A percentile compares a stretch with the other conserved stretches of the same genome.
phyloP scores from a whole-genome alignment of 371 early-diverging fungal species.

The Circinella umbellata region DNA sequence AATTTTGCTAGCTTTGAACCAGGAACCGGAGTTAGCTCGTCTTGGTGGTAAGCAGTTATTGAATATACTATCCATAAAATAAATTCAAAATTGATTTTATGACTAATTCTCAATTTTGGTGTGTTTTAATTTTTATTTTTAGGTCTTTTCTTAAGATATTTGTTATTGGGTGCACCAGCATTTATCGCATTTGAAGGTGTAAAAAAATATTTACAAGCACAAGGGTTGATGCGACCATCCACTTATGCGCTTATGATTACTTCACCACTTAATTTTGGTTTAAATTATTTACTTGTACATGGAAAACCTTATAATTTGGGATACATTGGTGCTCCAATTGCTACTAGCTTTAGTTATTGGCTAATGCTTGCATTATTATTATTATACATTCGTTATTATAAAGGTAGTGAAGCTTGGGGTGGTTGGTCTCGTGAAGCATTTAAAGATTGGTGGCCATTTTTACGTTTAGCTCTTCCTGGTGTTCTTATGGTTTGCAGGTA shows the following conservation, averaged over 20 bases:
- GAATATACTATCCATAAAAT: no score
- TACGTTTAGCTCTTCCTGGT: slow-evolving; percentile 75
- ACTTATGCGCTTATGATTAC: slow-evolving; percentile 73
- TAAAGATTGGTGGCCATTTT: slow-evolving; percentile 65
- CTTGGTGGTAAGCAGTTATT: slow-evolving; percentile 36
- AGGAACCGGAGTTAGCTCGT: slow-evolving; percentile 46
- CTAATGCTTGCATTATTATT: slow-evolving; percentile 64
- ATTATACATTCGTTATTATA: slow-evolving; percentile 67
- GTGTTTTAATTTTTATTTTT: background rate
- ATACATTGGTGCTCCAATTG: slow-evolving; percentile 86
- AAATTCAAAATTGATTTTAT: no score
- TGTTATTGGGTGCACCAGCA: slow-evolving; percentile 76
- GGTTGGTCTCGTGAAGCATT: slow-evolving; percentile 82
- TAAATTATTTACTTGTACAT: slow-evolving; percentile 80
- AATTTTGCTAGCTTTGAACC: slow-evolving; percentile 54
- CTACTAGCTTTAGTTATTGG: slow-evolving; percentile 78
- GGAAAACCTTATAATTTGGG: slow-evolving; percentile 68
- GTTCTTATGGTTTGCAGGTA: slow-evolving; percentile 66
- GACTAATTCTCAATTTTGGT: no score
- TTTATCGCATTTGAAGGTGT: slow-evolving; percentile 80
- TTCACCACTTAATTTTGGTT: slow-evolving; percentile 74
- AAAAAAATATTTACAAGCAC: slow-evolving; percentile 83
- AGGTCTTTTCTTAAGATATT: slow-evolving; percentile 71
- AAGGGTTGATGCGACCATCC: slow-evolving; percentile 85
- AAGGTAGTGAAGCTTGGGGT: slow-evolving; percentile 81